Percentiles rank a stretch among this genome's conserved stretches.
Evolutionary conservation across 768 basidiomycete species (phyloP).

Genomic region (Kwoniella botswanensis): DNA sequence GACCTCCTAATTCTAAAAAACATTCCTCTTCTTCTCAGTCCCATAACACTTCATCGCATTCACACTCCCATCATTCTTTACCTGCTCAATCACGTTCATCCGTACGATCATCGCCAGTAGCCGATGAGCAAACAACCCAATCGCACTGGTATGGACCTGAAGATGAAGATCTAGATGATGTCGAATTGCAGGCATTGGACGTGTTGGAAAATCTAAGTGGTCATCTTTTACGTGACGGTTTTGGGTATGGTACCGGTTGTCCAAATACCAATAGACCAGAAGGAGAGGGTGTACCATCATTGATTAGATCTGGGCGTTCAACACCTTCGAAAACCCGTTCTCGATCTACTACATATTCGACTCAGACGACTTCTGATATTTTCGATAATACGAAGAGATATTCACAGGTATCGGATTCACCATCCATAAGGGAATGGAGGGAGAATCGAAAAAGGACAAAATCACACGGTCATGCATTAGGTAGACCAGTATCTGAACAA

Average conservation of each 20-base stretch:
- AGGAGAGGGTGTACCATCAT: neutral
- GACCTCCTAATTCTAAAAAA: neutral
- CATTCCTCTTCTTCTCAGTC: neutral
- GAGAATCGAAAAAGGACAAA: conserved; percentile 3
- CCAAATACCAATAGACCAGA: neutral
- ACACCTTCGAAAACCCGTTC: conserved; percentile 9
- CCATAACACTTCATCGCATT: neutral
- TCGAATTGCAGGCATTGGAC: conserved; percentile 13
- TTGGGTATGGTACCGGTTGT: conserved; percentile 13
- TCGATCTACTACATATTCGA: conserved; percentile 8
- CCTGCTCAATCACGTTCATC: conserved; percentile 9
- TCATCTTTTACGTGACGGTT: conserved; percentile 11
- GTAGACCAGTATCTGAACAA: conserved; percentile 1
- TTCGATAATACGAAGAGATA: neutral
- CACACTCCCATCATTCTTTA: neutral
- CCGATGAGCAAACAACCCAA: neutral
- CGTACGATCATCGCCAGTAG: neutral
- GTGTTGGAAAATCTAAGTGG: conserved; percentile 17
- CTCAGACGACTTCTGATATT: conserved; percentile 1
- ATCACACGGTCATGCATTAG: neutral
- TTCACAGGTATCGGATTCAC: conserved; percentile 12
- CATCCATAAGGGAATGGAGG: conserved; percentile 6
- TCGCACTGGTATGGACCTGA: conserved; percentile 4
- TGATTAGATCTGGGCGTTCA: conserved; percentile 5
- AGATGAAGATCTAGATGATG: conserved; percentile 14